These are phyloP conservation scores for Phytophthora quininea DNA, from an alignment of 352 stramenopile species.

Conservation along the genomic window DNA sequence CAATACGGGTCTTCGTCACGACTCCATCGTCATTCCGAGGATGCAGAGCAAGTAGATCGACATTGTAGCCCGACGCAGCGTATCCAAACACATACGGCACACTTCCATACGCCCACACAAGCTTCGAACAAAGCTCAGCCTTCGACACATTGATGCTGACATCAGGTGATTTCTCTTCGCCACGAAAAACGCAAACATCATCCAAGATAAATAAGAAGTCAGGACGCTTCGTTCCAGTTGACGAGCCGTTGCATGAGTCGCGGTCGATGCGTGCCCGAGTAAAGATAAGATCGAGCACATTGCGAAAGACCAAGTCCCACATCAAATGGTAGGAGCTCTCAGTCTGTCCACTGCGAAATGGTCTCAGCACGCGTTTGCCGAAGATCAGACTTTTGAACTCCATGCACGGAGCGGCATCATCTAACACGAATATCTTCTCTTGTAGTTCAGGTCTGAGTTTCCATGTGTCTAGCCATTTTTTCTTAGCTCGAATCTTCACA, in stretches of 20 bases:
- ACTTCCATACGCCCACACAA: conserved; percentile 16
- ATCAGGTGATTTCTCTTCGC: conserved; percentile 17
- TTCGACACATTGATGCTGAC: conserved; percentile 7
- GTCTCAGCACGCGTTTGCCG: conserved; percentile 5
- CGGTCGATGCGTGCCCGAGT: conserved; percentile 11
- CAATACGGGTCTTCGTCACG: conserved; percentile 8
- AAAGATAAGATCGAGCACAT: conserved; percentile 16
- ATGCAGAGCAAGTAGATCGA: conserved; percentile 14
- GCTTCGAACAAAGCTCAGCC: conserved; percentile 13
- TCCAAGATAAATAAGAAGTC: conserved; percentile 23
- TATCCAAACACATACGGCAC: conserved; percentile 28
- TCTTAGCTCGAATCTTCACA: conserved; percentile 18
- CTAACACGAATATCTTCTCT: too few species aligned
- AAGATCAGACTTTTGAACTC: conserved; percentile 1
- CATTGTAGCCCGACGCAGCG: conserved; percentile 17
- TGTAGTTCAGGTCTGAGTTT: conserved; percentile 6
- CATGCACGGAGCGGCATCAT: conserved; percentile 9
- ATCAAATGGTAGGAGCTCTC: conserved; percentile 8
- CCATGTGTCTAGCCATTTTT: not conserved
- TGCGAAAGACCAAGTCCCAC: conserved; percentile 17
- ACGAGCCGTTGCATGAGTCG: conserved; percentile 10
- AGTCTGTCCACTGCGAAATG: conserved; percentile 1
- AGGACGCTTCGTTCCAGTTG: conserved; percentile 7
- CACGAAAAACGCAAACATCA: conserved; percentile 23
- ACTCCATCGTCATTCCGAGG: not conserved